Base-by-base conservation (phyloP, 352 stramenopile species). In the Salisapilia sapeloensis region DNA sequence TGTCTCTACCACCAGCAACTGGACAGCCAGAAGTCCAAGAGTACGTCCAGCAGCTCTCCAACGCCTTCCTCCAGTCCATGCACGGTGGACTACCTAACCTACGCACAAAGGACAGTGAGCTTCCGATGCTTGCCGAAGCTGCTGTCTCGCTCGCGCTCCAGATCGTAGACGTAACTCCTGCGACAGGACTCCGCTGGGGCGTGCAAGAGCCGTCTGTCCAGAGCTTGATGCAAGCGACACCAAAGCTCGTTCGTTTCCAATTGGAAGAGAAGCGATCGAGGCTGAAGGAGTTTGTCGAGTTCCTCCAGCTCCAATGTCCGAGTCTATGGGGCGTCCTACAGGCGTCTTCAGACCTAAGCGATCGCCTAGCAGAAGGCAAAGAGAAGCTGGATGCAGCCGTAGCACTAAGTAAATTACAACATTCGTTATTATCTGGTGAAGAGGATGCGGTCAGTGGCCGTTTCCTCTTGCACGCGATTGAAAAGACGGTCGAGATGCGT, bases 231-330 rank as follows among this genome's bases (percentile, higher is more conserved):
- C 50, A 56, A 4, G 60, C 79, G 9, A 85, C 74, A 15, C 75
- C 75, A 0, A 86, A 87, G 29, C 53, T 91, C n/a, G 66, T 87
- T 28, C 70, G 74, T 5, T 87, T 80, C 32, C 75, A 91, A 33
- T 46, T 91, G 6, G 63, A 87, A 47, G 71, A 91, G 36, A 91
- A 91, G 34, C 46, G 48, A 14, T 50, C 52, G 33, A 57, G 66
- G 9, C 66, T 77, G 20, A 40, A 53, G 13, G 48, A 60, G 16
- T 84, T 87, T 19, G 35, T 83, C 18, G 35, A 48, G 5, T 91
- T 91, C 27, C 28, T 91, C 16, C 53, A 80, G 23, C 58, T 51
- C 23, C 66, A 64, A 5, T 84, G 67, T 40, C 42, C 30, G 4
- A 46, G 50, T 6, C 64, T 79, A 6, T 87, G 71, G 71, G 41